phyloP scores from a whole-genome alignment of 495 filamentous ascomycete species.

The Lepidopterella palustris region DNA sequence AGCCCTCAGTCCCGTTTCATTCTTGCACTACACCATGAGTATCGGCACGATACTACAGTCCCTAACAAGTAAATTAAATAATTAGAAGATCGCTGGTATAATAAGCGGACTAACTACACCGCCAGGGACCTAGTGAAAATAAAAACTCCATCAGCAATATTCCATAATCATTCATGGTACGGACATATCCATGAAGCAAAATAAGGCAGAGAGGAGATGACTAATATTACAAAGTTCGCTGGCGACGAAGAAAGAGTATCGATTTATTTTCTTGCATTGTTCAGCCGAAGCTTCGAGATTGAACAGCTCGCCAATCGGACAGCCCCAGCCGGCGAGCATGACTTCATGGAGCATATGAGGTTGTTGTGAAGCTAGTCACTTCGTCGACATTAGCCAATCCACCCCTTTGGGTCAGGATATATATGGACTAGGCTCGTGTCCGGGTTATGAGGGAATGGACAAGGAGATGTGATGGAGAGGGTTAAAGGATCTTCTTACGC shows the following conservation, averaged over 20 bases:
- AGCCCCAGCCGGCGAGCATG: conserved; percentile 49
- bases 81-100: conserved; percentile 8
- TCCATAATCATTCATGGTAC: too few species aligned
- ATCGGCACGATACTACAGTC: too few species aligned
- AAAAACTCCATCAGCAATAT: neutral
- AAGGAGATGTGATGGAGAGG: neutral
- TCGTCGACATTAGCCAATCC: too few species aligned
- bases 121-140: neutral
- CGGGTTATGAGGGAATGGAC: too few species aligned
- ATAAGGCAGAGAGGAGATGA: neutral
- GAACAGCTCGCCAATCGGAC: conserved; percentile 51
- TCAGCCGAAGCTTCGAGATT: conserved; percentile 44
- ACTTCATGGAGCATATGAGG: conserved; percentile 42
- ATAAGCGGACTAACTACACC: conserved; percentile 6
- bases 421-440: too few species aligned
- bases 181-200: too few species aligned
- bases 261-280: conserved; percentile 39
- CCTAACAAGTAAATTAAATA: too few species aligned
- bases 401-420: too few species aligned
- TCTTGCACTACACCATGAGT: too few species aligned
- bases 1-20: too few species aligned
- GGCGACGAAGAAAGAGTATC: conserved; percentile 48
- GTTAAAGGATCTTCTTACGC: conserved; percentile 17
- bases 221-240: conserved; percentile 48
- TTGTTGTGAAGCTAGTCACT: neutral